Evolutionary conservation across 768 basidiomycete species (phyloP).

Genomic region (Amanita rimosa): DNA sequence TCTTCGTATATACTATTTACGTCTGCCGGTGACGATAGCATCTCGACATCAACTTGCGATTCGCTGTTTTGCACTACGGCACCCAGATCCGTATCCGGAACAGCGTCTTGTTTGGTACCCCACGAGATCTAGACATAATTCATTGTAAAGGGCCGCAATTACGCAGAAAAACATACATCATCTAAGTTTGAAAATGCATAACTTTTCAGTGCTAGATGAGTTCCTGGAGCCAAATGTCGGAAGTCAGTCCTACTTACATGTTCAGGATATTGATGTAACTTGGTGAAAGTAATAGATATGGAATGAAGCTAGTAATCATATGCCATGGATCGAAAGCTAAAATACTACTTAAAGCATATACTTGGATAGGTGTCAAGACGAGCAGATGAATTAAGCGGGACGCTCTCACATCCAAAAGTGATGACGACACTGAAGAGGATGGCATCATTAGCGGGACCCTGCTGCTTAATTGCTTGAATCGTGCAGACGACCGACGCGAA

Average conservation of each 20-base stretch:
- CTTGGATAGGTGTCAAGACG: conserved; percentile 19
- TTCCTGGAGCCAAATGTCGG: not conserved
- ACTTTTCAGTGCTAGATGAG: conserved; percentile 23
- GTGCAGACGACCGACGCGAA: conserved; percentile 76
- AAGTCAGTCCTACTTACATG: conserved; percentile 38
- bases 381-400: not conserved
- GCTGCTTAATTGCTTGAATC: conserved; percentile 55
- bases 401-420: conserved; percentile 63
- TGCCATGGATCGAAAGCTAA: conserved; percentile 96
- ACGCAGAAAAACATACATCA: conserved; percentile 40
- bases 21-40: conserved; percentile 72
- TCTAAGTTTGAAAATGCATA: conserved; percentile 83
- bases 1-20: conserved; percentile 80
- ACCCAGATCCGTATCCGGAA: conserved; percentile 68
- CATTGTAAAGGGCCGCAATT: not conserved
- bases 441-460: conserved; percentile 52
- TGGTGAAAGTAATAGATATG: conserved; percentile 81
- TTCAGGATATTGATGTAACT: conserved; percentile 69
- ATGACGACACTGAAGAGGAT: conserved; percentile 83
- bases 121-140: conserved; percentile 56
- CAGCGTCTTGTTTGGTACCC: conserved; percentile 90
- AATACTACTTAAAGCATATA: conserved; percentile 67
- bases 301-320: conserved; percentile 82
- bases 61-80: conserved; percentile 72
- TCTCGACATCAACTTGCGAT: conserved; percentile 80